phyloP scores from a whole-genome alignment of 2,329 filamentous ascomycete species.

The Diaporthe sp. region DNA sequence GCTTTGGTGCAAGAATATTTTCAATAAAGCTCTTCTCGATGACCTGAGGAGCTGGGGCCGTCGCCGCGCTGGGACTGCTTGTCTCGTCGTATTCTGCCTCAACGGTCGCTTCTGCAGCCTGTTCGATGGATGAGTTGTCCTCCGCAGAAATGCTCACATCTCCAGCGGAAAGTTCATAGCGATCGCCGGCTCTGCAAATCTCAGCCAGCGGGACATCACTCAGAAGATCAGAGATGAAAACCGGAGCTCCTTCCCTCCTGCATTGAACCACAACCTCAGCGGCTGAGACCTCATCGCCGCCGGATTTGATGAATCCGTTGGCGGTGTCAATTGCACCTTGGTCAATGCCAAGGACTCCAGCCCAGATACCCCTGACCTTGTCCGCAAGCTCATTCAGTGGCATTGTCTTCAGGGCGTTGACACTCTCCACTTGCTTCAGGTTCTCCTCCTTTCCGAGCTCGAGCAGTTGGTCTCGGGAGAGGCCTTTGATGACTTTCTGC shows the following conservation, averaged over 20 bases:
- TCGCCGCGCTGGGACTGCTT: conserved; percentile 27
- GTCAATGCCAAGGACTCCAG: conserved; percentile 52
- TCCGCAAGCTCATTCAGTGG: conserved; percentile 60
- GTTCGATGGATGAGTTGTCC: conserved; percentile 15
- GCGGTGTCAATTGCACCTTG: conserved; percentile 52
- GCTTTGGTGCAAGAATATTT: conserved; percentile 53
- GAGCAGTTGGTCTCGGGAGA: conserved; percentile 56
- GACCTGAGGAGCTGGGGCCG: conserved; percentile 32
- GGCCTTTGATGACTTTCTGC: conserved; percentile 53
- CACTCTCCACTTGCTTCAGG: conserved; percentile 48
- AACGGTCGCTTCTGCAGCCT: not conserved
- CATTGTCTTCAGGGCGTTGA: conserved; percentile 53
- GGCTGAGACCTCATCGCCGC: conserved; percentile 58
- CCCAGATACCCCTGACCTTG: conserved; percentile 60
- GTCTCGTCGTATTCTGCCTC: not conserved
- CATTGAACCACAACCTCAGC: conserved; percentile 56
- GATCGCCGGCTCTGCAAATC: conserved; percentile 48
- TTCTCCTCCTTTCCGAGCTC: conserved; percentile 52
- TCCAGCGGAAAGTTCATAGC: not conserved
- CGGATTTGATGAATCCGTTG: conserved; percentile 57
- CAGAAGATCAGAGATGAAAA: conserved; percentile 57
- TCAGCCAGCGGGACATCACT: conserved; percentile 54
- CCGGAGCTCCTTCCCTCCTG: conserved; percentile 52
- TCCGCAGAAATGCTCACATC: not conserved
- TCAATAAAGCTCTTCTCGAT: conserved; percentile 51